Conservation (phyloP, 1,284 basidiomycete genomes). For the Cerioporus squamosus region DNA sequence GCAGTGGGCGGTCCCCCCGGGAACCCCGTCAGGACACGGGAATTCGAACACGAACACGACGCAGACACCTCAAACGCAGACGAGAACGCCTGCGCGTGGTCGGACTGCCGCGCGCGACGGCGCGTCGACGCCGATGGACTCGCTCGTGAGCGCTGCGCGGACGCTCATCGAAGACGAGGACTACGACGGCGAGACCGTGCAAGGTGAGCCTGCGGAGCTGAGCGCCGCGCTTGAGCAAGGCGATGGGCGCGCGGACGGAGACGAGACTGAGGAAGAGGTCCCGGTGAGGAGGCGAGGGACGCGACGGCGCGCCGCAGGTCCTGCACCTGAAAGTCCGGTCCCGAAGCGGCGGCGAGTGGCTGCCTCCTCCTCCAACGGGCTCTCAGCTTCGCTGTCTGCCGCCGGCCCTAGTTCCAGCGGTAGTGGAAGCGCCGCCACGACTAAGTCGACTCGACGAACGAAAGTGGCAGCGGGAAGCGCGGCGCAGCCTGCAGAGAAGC, state of each 20-base stretch:
- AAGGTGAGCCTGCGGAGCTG: constrained; percentile 3
- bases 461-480: not conserved
- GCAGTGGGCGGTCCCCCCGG: constrained; percentile 18
- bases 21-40: not conserved
- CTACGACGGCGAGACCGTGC: constrained; percentile 30
- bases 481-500: not conserved
- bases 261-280: constrained; percentile 15
- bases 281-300: not conserved
- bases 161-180: constrained; percentile 53
- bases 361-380: not conserved
- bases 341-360: constrained; percentile 30
- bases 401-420: not conserved
- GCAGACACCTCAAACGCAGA: not conserved
- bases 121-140: constrained; percentile 49
- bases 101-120: not conserved
- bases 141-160: constrained; percentile 63
- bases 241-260: constrained; percentile 5
- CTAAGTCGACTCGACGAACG: not conserved
- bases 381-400: not conserved
- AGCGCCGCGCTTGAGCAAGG: not conserved
- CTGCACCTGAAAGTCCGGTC: constrained; percentile 26
- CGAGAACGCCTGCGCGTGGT: constrained; percentile 9
- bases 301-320: constrained; percentile 21
- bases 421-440: not conserved
- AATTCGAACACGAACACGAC: not conserved